Conservation (phyloP, 106 monocot species). For the Acanthochlamys bracteata region DNA sequence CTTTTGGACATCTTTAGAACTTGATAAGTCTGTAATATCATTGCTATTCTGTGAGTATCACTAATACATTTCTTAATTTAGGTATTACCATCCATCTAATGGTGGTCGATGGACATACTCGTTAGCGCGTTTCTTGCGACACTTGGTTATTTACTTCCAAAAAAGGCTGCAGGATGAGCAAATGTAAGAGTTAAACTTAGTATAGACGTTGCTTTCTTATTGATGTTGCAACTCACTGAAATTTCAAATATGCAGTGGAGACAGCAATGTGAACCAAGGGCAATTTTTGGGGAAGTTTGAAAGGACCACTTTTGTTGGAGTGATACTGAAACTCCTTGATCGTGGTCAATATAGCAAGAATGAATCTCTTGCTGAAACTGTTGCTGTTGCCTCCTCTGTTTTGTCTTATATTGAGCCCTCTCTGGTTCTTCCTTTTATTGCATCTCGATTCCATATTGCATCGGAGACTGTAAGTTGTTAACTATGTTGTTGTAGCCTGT, state of each 20-base stretch:
- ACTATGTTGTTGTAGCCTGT: not conserved
- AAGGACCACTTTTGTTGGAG: slow-evolving; percentile 70
- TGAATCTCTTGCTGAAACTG: slow-evolving; percentile 82
- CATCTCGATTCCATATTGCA: slow-evolving; percentile 77
- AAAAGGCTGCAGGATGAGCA: slow-evolving; percentile 72
- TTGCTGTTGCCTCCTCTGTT: slow-evolving; percentile 78
- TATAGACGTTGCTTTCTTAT: no score
- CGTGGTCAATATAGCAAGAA: slow-evolving; percentile 99
- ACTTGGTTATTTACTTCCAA: slow-evolving; percentile 75
- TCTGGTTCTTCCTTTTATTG: slow-evolving; percentile 83
- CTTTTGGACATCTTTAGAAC: slow-evolving; percentile 6
- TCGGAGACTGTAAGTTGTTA: slow-evolving; percentile 76
- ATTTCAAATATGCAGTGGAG: slow-evolving; percentile 31
- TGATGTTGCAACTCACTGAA: slow-evolving; percentile 13
- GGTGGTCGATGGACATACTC: slow-evolving; percentile 94
- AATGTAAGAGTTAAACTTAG: slow-evolving; percentile 38
- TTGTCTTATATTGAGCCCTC: slow-evolving; percentile 92
- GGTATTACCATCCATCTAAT: slow-evolving; percentile 99
- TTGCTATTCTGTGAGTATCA: no score
- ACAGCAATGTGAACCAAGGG: slow-evolving; percentile 19
- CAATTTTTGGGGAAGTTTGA: slow-evolving; percentile 63
- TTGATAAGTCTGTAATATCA: no score
- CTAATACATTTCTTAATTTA: slow-evolving; percentile 12
- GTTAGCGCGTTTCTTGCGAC: slow-evolving; percentile 73
- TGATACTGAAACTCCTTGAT: slow-evolving; percentile 72